Conservation (phyloP, 192 early-diverging fungal species). For the Podila minutissima region DNA sequence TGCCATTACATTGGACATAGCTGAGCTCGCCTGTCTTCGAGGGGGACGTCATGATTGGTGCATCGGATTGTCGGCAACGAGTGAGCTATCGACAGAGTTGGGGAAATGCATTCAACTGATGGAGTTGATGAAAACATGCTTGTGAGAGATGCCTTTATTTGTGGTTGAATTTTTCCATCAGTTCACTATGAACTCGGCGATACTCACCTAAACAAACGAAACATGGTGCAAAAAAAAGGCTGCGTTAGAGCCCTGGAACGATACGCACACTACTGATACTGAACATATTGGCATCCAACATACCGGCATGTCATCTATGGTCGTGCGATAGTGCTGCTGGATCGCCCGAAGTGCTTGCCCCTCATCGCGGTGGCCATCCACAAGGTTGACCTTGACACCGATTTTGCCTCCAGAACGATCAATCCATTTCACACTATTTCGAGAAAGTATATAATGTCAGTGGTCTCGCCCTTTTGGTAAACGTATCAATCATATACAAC, state of each 20-base stretch:
- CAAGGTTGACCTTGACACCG: conserved; percentile 37
- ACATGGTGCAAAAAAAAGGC: neutral
- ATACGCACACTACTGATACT: no score
- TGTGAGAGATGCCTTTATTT: no score
- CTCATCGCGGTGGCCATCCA: conserved; percentile 43
- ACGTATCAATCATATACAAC: no score
- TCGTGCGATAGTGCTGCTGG: conserved; percentile 40
- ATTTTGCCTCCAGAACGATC: conserved; percentile 38
- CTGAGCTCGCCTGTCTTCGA: no score
- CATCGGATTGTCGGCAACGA: no score
- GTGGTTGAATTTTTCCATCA: neutral
- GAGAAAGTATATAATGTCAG: neutral
- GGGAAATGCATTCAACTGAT: no score
- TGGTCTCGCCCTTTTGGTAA: no score
- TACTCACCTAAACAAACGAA: conserved; percentile 14
- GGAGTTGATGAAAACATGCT: no score
- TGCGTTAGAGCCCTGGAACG: neutral
- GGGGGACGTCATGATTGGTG: no score
- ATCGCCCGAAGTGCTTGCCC: conserved; percentile 30
- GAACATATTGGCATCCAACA: neutral
- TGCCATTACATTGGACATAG: no score
- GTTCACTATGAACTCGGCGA: conserved; percentile 44
- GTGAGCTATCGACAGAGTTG: no score
- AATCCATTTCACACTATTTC: conserved; percentile 46
- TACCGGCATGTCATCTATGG: conserved; percentile 51